These are phyloP conservation scores for Saccharomycopsis amapae DNA, from an alignment of 805 yeast genomes.

Conservation along the genomic window DNA sequence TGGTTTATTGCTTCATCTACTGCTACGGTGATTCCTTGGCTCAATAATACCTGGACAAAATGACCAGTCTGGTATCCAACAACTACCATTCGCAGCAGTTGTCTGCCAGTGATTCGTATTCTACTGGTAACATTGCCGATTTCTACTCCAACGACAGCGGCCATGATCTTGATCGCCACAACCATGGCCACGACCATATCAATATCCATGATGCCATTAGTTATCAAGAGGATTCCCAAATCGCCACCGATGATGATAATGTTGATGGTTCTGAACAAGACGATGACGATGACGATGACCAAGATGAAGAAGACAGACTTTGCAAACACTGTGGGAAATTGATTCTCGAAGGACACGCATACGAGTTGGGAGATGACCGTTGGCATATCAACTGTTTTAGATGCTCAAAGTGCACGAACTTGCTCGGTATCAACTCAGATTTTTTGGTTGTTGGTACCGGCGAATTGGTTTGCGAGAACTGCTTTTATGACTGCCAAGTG, in stretches of 20 bases:
- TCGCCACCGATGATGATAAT: not conserved
- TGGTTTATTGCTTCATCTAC: too few relatives aligned
- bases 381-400: conserved; percentile 95
- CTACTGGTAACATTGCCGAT: not conserved
- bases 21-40: too few relatives aligned
- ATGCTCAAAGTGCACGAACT: conserved; percentile 75
- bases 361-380: conserved; percentile 86
- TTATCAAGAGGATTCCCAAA: too few relatives aligned
- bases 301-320: conserved; percentile 8
- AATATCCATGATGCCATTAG: not conserved
- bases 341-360: conserved; percentile 87
- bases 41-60: too few relatives aligned
- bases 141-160: not conserved
- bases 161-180: not conserved
- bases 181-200: not conserved
- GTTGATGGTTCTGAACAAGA: not conserved
- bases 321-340: conserved; percentile 42
- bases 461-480: conserved; percentile 77
- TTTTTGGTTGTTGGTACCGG: conserved; percentile 92
- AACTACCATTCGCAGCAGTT: not conserved
- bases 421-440: conserved; percentile 80
- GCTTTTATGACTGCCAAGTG: conserved; percentile 84
- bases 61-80: not conserved
- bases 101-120: not conserved
- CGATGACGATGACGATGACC: conserved; percentile 1